Evolutionary conservation across 2,329 filamentous ascomycete species (phyloP).

Genomic region (Penicillium hordei): DNA sequence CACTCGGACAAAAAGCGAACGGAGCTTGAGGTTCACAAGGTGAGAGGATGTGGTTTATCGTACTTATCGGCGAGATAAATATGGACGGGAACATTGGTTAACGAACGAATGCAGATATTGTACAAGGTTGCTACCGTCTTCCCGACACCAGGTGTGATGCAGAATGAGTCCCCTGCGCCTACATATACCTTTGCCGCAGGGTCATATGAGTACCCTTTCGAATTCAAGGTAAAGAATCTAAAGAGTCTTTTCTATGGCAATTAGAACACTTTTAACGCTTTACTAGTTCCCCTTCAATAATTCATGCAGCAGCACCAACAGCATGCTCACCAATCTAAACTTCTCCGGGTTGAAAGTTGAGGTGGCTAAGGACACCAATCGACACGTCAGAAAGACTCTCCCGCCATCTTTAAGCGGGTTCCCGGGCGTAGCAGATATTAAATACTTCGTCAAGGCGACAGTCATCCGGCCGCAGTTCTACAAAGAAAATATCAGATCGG

Average conservation of each 20-base stretch:
- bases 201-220: slow-evolving; percentile 50
- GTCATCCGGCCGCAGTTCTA: slow-evolving; percentile 84
- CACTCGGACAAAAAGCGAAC: slow-evolving; percentile 49
- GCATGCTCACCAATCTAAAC: slow-evolving; percentile 48
- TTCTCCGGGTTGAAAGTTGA: slow-evolving; percentile 48
- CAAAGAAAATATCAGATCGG: slow-evolving; percentile 77
- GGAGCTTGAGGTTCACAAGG: slow-evolving; percentile 53
- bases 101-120: slow-evolving; percentile 38
- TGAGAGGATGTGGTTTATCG: slow-evolving; percentile 23
- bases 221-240: slow-evolving; percentile 47
- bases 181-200: slow-evolving; percentile 49
- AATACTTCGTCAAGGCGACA: slow-evolving; percentile 95
- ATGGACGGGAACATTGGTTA: slow-evolving; percentile 2
- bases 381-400: slow-evolving; percentile 80
- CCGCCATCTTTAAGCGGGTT: slow-evolving; percentile 88
- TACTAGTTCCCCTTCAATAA: slow-evolving; percentile 52
- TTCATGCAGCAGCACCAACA: slow-evolving; percentile 47
- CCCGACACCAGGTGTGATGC: slow-evolving; percentile 44
- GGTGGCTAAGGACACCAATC: slow-evolving; percentile 45
- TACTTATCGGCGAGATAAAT: not conserved
- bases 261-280: not conserved
- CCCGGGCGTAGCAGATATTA: slow-evolving; percentile 81
- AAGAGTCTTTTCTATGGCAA: not conserved
- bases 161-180: slow-evolving; percentile 34
- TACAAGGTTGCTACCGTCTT: slow-evolving; percentile 51